Conservation (phyloP, 306 rosid genomes). For the Vigna mungo region DNA sequence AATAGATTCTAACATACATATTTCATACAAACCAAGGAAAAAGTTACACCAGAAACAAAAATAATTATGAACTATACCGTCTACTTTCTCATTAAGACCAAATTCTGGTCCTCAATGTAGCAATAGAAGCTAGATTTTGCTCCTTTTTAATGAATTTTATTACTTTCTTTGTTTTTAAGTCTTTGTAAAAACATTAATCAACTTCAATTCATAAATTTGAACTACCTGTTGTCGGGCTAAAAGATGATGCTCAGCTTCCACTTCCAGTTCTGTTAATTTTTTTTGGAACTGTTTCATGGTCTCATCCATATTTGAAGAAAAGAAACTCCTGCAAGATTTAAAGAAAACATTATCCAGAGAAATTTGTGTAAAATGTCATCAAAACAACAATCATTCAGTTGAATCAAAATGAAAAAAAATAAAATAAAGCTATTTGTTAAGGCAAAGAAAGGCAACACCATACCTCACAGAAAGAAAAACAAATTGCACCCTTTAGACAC, state of each 20-base stretch:
- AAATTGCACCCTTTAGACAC: too few species aligned
- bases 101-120: slow-evolving; percentile 1
- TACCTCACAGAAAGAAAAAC: too few species aligned
- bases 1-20: not conserved
- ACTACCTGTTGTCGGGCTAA: slow-evolving; percentile 76
- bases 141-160: not conserved
- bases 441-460: too few species aligned
- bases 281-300: slow-evolving; percentile 58
- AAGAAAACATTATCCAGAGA: slow-evolving; percentile 25
- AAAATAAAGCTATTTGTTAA: not conserved
- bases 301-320: slow-evolving; percentile 59
- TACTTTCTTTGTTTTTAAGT: not conserved
- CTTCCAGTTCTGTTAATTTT: slow-evolving; percentile 66
- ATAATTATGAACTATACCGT: not conserved
- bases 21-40: not conserved
- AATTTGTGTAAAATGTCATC: not conserved
- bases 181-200: not conserved
- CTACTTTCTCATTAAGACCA: slow-evolving; percentile 3
- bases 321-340: slow-evolving; percentile 20
- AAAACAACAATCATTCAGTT: not conserved
- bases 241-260: slow-evolving; percentile 81
- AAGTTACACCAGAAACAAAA: not conserved
- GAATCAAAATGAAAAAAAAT: not conserved
- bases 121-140: not conserved
- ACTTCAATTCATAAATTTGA: slow-evolving; percentile 3